These are phyloP conservation scores for Anacardium occidentale DNA, from an alignment of 345 rosid genomes.

Conservation along the genomic window DNA sequence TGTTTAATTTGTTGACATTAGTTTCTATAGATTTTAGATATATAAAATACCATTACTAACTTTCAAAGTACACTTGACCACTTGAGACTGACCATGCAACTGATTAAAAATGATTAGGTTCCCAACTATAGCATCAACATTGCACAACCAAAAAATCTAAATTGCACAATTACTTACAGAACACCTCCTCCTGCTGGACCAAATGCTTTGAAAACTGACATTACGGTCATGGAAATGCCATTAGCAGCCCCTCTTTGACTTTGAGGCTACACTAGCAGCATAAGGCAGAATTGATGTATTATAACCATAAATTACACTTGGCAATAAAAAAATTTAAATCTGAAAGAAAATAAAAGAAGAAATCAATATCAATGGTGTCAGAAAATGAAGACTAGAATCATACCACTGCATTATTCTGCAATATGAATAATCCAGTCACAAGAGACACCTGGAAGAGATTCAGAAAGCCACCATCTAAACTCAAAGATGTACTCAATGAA, in stretches of 20 bases:
- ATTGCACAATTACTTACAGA: constrained; percentile 40
- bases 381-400: constrained; percentile 11
- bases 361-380: background rate
- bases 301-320: background rate
- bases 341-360: background rate
- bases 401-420: constrained; percentile 59
- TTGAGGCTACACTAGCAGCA: constrained; percentile 38
- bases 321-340: background rate
- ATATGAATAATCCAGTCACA: constrained; percentile 50
- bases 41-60: background rate
- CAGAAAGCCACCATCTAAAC: background rate
- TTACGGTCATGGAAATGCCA: constrained; percentile 61
- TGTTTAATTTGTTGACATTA: background rate
- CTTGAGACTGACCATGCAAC: background rate
- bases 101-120: background rate
- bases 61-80: background rate
- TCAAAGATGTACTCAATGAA: background rate
- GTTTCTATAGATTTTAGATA: background rate
- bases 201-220: constrained; percentile 63
- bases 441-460: constrained; percentile 37
- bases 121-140: background rate
- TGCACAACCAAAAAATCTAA: background rate
- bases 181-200: constrained; percentile 73
- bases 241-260: constrained; percentile 60
- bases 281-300: background rate